Conservation (phyloP, 73 alveolate species). For the Stentor coeruleus region DNA sequence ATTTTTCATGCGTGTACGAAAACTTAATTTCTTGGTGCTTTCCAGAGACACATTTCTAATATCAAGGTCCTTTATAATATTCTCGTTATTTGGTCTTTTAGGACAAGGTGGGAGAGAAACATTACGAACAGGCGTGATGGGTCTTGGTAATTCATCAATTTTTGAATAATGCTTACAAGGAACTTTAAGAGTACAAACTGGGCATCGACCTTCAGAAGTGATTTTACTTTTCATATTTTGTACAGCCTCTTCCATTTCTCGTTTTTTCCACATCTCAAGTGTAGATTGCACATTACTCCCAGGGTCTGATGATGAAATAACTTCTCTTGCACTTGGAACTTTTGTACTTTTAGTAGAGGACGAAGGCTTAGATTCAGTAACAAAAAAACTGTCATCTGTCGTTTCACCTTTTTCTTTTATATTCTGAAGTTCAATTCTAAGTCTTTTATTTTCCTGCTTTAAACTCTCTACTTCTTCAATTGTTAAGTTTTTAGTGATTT, state of each 20-base stretch:
- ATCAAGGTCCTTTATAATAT: conserved; percentile 3
- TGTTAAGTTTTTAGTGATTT: conserved; percentile 34
- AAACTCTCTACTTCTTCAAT: conserved; percentile 56
- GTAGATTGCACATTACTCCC: conserved; percentile 9
- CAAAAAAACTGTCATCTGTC: conserved; percentile 5
- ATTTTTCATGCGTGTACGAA: neutral
- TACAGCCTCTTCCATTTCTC: conserved; percentile 39
- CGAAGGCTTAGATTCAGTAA: neutral
- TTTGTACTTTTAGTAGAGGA: neutral
- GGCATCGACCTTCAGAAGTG: conserved; percentile 44
- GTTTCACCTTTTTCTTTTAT: neutral
- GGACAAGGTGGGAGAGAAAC: neutral
- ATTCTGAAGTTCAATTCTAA: conserved; percentile 54
- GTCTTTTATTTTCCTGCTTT: conserved; percentile 69
- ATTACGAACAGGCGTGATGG: neutral
- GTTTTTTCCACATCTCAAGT: neutral
- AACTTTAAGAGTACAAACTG: conserved; percentile 48
- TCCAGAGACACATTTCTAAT: neutral
- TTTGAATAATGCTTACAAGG: conserved; percentile 53
- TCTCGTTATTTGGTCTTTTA: conserved; percentile 22
- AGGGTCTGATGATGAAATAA: too few species aligned
- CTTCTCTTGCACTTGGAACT: neutral
- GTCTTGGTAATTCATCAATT: conserved; percentile 35
- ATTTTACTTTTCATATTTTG: conserved; percentile 38
- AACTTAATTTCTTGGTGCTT: neutral